phyloP scores from a whole-genome alignment of 2,329 filamentous ascomycete genomes.

The Penicillium sp. region DNA sequence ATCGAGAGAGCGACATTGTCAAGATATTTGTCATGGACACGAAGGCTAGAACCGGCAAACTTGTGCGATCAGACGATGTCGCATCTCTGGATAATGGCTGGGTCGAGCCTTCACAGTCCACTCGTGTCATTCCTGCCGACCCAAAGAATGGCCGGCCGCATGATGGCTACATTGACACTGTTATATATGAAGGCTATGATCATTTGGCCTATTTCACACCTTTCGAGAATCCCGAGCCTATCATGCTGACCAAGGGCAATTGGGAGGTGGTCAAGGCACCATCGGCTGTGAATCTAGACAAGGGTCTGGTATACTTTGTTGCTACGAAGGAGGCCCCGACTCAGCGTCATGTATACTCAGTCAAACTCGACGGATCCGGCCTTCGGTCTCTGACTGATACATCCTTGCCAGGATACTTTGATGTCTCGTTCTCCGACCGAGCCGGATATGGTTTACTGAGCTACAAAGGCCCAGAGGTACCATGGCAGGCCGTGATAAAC shows the following conservation, averaged over 20 bases:
- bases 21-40: conserved; percentile 87
- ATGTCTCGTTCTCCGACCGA: conserved; percentile 78
- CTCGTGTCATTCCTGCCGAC: conserved; percentile 83
- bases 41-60: conserved; percentile 68
- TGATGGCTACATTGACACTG: conserved; percentile 90
- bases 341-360: conserved; percentile 88
- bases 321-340: conserved; percentile 84
- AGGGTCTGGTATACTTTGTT: conserved; percentile 88
- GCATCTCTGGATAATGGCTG: conserved; percentile 89
- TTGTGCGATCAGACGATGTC: conserved; percentile 78
- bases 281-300: conserved; percentile 78
- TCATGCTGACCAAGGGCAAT: conserved; percentile 80
- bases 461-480: conserved; percentile 81
- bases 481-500: conserved; percentile 87
- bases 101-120: conserved; percentile 91
- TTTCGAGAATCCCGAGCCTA: conserved; percentile 76
- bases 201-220: conserved; percentile 94
- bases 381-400: conserved; percentile 74
- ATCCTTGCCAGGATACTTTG: conserved; percentile 74
- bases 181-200: conserved; percentile 83
- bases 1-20: conserved; percentile 89
- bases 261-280: conserved; percentile 93
- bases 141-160: conserved; percentile 70
- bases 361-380: conserved; percentile 77
- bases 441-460: conserved; percentile 82